Conservation (phyloP, 1,139 yeast species). For the Debaryomyces psychrophilus region DNA sequence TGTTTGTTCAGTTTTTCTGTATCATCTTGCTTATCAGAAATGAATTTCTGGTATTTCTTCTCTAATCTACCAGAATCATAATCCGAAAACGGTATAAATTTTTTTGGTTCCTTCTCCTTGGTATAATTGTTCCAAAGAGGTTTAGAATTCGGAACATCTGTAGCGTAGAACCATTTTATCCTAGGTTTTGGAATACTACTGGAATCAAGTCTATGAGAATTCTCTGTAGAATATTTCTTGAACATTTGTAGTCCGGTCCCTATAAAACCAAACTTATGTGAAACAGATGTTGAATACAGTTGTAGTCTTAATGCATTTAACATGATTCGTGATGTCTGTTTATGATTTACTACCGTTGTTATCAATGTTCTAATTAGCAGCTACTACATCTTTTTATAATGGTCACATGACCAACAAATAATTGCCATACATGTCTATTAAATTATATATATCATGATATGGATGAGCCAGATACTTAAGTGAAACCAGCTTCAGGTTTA, state of each 20-base stretch:
- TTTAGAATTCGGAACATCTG: slow-evolving; percentile 71
- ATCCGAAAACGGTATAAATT: slow-evolving; percentile 70
- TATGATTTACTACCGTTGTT: background rate
- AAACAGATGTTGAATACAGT: background rate
- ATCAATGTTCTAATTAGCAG: background rate
- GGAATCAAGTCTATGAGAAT: background rate
- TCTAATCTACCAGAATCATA: slow-evolving; percentile 69
- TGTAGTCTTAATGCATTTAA: background rate
- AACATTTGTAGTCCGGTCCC: background rate
- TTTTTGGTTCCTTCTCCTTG: slow-evolving; percentile 53
- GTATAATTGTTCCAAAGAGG: slow-evolving; percentile 61
- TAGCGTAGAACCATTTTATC: slow-evolving; percentile 77
- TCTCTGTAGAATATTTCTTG: background rate
- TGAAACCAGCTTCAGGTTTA: slow-evolving; percentile 49
- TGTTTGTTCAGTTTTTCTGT: background rate
- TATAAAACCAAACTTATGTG: background rate
- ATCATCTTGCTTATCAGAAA: slow-evolving; percentile 8
- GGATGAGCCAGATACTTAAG: slow-evolving; percentile 21
- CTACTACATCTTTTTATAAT: background rate
- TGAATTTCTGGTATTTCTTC: slow-evolving; percentile 35
- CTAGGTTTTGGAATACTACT: slow-evolving; percentile 17
- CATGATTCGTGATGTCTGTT: background rate
- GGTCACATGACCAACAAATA: background rate
- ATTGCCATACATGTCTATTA: slow-evolving; percentile 1
- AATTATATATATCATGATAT: background rate